Base-by-base conservation (phyloP, 352 stramenopile genomes). In the Phytophthora chlamydospora region DNA sequence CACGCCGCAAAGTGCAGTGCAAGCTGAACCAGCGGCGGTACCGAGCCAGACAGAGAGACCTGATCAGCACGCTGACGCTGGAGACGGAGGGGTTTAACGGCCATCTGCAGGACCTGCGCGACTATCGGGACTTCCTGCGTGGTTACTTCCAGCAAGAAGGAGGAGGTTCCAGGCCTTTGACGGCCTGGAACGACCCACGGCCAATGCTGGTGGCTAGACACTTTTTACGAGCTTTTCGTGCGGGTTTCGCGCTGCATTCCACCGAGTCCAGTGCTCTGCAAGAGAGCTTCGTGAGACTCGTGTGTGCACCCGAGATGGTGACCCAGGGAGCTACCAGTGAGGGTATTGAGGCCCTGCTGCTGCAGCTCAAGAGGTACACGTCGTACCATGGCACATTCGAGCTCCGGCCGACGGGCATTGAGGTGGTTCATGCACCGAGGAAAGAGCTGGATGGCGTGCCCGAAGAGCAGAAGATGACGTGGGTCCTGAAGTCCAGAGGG, bases 1-100 rank as follows among this genome's bases (percentile, higher is more conserved):
- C 73, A 4, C 61, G 82, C 17, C 82, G 82, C 31, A 91, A 91
- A 55, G 76, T 73, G 57, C 82, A 91, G 58, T 91, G 82, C 64
- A 88, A 88, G 42, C 71, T 91, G 44, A 91, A 91, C 58, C 82
- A 91, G 44, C 78, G 82, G 8, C 55, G 82, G 32, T 91, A 91
- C 52, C 68, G 82, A n/a, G 82, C 79, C 4, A 67, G 80, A 45
- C 82, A 91, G 59, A 58, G 75, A 34, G 80, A 77, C 11, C 75
- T 89, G 57, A 86, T 89, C 55, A 85, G 62, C 39, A 81, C 68
- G 33, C 36, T 91, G 34, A 85, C 80, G 42, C 56, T 88, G 8
- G 82, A 89, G 56, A 84, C 73, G 1, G 73, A 87, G 24, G 72
- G 77, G 10, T 51, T 85, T 12, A 66, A 48, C n/a, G 82, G 73